Base-by-base conservation (phyloP, 148 eudicot genomes). In the Silene conica region DNA sequence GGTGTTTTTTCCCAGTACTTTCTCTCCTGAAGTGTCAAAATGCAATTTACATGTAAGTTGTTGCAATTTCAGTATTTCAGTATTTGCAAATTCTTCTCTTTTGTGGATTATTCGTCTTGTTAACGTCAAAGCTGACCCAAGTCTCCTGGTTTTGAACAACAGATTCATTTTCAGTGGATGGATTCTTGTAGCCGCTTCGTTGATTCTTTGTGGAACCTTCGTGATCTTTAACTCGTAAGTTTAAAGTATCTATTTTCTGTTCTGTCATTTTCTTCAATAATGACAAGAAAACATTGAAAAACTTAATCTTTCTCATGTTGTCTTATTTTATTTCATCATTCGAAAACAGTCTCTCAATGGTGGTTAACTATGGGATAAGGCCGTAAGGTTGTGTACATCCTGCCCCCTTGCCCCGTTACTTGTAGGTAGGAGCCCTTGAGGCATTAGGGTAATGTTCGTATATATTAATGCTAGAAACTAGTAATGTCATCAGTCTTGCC, bases 161-260 rank as follows among this genome's bases (percentile, higher is more conserved):
- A 95, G 97, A 85, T 92, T 92, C 83, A 75, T 92, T 55, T 67
- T 87, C 57, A 86, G 97, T 79, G 97, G 97, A 82, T 95, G 97
- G 99, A 68, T 95, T 52, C 99, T 95, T 57, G 97, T 92, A 50
- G 88, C 89, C 23, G 77, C 87, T 50, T 90, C 97, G 34, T 95
- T 92, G 82, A 82, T 89, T 69, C 96, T 95, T 57, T 92, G 90
- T 71, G 98, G 98, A 59, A 86, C 84, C 65, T 95, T 95, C 69
- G 83, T 95, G 50, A 95, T 92, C 79, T 86, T 95, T 26, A 77
- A 89, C 79, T 90, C 84, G 96, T 92, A 83, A 87, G 96, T 65
- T 65, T 66, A 9, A 2, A 31, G 60, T 25, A 68, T 50, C 20
- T 16, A 18, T 28, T 52, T 10, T 74, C 58, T 2, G 3, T 50